Evolutionary conservation across 345 rosid genomes (phyloP).

Genomic region (Erucastrum elatum): DNA sequence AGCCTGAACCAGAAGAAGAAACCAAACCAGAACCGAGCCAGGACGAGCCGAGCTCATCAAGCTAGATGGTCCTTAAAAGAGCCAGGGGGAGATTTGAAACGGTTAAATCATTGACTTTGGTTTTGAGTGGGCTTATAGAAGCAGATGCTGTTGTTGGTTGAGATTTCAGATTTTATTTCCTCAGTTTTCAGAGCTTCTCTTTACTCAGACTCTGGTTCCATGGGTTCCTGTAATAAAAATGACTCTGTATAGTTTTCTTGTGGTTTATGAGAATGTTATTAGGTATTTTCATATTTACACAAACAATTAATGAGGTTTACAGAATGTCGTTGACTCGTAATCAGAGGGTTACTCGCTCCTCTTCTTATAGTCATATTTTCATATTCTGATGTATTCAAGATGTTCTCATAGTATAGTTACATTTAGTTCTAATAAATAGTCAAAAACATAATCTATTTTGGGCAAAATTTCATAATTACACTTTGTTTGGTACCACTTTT

Average conservation of each 20-base stretch:
- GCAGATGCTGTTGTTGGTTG: conserved; percentile 21
- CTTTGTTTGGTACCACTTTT: too few species aligned
- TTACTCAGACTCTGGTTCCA: conserved; percentile 1
- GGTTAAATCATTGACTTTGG: conserved; percentile 12
- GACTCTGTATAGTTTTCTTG: conserved; percentile 32
- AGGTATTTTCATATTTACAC: conserved; percentile 13
- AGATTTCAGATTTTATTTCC: conserved; percentile 17
- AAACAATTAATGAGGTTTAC: not conserved
- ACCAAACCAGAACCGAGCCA: conserved; percentile 27
- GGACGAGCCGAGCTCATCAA: conserved; percentile 40
- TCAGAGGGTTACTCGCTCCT: not conserved
- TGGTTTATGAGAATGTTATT: conserved; percentile 8
- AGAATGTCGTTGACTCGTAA: not conserved
- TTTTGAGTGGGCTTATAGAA: conserved; percentile 28
- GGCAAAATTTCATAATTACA: too few species aligned
- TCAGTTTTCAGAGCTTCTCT: not conserved
- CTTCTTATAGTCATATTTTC: too few species aligned
- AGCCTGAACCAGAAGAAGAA: conserved; percentile 20
- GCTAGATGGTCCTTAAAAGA: conserved; percentile 24
- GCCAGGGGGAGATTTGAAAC: conserved; percentile 3
- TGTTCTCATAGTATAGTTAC: too few species aligned
- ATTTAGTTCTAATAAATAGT: too few species aligned
- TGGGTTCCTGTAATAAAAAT: conserved; percentile 5
- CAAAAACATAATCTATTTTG: too few species aligned
- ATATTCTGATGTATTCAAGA: too few species aligned